Base-by-base conservation (phyloP, 371 early-diverging fungal genomes). In the Mortierella sp. region DNA sequence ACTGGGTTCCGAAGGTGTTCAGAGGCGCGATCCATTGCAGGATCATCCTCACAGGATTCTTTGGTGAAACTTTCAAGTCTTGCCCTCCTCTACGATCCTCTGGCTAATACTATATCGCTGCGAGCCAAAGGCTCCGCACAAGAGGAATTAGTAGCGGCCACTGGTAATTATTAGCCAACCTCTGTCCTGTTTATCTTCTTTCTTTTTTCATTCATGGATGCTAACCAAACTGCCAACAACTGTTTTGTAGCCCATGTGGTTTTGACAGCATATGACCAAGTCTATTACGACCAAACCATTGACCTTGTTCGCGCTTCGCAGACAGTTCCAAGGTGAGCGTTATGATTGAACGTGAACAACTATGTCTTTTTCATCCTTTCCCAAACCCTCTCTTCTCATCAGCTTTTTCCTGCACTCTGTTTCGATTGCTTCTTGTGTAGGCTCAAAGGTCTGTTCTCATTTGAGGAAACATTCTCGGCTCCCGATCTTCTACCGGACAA, bases 181-280 rank as follows among this genome's bases (percentile, higher is more conserved):
- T 55, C 28, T 55, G 21, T 55, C 16, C 14, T 55, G 28, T 18
- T n/a, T 14, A 7, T 16, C 16, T 15, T 43, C 12, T 50, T 11
- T 26, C 12, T 2, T 5, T 16, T 19, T 37, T 16, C 60, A 26
- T 58, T 23, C 46, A 14, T 67, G 19, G n/a, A n/a, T n/a, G n/a
- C n/a, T n/a, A n/a, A n/a, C n/a, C n/a, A n/a, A n/a, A n/a, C n/a
- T n/a, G n/a, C n/a, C 21, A 52, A 57, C 29, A 30, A 7, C 18
- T 30, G 30, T 29, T 11, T 57, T 16, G n/a, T 61, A 77, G 77
- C 72, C 0, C 77, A 66, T 48, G 46, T 77, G 14, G 21, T 68
- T 15, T 30, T 77, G 25, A 68, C 72, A 0, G 77, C 72, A 6
- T 77, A 72, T 26, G 77, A 77, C 50, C 57, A 63, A 1, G 68